Conservation (phyloP, 306 rosid species). For the Castanopsis chinensis region DNA sequence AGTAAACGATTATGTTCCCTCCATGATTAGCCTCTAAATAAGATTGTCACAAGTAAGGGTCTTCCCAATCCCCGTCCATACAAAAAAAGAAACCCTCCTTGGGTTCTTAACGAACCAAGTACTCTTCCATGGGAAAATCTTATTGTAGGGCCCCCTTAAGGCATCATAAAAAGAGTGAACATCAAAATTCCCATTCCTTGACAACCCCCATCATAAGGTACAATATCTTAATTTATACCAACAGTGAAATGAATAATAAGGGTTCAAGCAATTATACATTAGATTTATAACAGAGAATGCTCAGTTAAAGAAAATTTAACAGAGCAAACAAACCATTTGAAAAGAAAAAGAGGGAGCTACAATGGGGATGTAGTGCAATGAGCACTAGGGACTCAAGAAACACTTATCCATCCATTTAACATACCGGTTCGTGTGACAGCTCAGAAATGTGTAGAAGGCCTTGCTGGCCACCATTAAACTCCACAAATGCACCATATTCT, state of each 20-base stretch:
- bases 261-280: background rate
- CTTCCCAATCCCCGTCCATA: too few species aligned
- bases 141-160: too few species aligned
- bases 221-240: background rate
- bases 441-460: slow-evolving; percentile 97
- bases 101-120: too few species aligned
- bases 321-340: background rate
- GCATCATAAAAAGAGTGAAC: too few species aligned
- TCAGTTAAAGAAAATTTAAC: background rate
- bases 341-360: background rate
- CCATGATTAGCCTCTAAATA: too few species aligned
- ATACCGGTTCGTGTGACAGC: slow-evolving; percentile 82
- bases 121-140: too few species aligned
- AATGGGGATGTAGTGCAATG: background rate
- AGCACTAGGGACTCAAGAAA: background rate
- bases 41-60: too few species aligned
- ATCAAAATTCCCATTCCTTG: too few species aligned
- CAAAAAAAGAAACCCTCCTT: too few species aligned
- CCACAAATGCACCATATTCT: slow-evolving; percentile 95
- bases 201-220: too few species aligned
- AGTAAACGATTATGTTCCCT: too few species aligned
- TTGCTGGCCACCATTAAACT: slow-evolving; percentile 94
- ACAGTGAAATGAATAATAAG: background rate
- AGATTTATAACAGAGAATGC: too few species aligned
- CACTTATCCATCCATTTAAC: slow-evolving; percentile 6